A percentile compares a stretch with the other conserved stretches of the same genome.
phyloP scores from a whole-genome alignment of 345 rosid species.

The Brassica carinata region DNA sequence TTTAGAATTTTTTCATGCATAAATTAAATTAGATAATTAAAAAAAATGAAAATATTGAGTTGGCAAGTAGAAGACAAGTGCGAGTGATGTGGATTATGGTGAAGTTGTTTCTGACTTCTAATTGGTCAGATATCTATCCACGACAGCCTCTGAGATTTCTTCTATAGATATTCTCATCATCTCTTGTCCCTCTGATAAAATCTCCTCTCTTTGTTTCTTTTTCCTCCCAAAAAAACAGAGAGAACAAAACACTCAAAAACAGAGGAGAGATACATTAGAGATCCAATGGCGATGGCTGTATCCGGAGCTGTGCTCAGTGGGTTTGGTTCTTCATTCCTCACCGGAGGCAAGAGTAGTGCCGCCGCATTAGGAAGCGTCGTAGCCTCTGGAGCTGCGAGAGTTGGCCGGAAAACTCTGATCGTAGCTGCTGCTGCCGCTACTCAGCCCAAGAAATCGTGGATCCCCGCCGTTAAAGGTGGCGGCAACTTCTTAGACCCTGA shows the following conservation, averaged over 20 bases:
- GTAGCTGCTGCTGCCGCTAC: conserved; percentile 65
- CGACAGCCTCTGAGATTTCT: conserved; percentile 45
- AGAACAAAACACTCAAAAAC: background rate
- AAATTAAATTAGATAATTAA: too few species aligned
- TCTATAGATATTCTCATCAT: conserved; percentile 60
- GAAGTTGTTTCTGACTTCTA: conserved; percentile 41
- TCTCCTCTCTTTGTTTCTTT: conserved; percentile 38
- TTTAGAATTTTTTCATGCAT: too few species aligned
- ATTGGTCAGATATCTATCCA: conserved; percentile 93
- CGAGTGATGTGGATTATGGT: conserved; percentile 37
- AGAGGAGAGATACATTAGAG: background rate
- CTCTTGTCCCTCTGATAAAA: conserved; percentile 44
- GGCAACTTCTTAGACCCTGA: conserved; percentile 89
- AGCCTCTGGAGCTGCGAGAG: conserved; percentile 25
- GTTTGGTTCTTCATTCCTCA: conserved; percentile 74
- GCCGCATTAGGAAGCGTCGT: conserved; percentile 42
- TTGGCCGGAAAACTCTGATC: conserved; percentile 46
- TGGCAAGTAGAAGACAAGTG: too few species aligned
- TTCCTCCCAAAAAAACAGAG: conserved; percentile 6
- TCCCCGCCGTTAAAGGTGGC: conserved; percentile 83
- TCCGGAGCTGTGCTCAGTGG: conserved; percentile 80
- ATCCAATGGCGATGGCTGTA: conserved; percentile 61
- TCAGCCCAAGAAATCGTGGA: conserved; percentile 83
- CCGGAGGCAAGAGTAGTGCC: conserved; percentile 53
- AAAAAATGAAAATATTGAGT: too few species aligned